phyloP scores from a whole-genome alignment of 805 yeast genomes.

The Candida maesae region DNA sequence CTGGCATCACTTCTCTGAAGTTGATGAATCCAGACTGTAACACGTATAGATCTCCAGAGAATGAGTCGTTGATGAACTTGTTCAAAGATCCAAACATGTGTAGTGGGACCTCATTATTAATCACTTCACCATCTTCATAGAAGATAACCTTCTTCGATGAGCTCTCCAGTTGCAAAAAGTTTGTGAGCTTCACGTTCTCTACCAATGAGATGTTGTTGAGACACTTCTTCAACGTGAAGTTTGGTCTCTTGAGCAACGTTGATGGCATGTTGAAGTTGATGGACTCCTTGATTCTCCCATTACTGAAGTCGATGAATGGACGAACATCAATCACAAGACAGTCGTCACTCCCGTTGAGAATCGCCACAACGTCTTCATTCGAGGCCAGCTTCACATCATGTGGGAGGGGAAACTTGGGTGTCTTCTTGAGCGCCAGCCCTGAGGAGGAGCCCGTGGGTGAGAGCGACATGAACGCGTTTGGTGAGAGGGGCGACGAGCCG shows the following conservation, averaged over 20 bases:
- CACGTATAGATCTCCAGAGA: constrained; percentile 40
- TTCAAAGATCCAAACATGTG: constrained; percentile 43
- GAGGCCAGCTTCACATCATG: constrained; percentile 9
- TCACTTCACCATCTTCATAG: constrained; percentile 22
- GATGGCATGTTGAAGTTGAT: constrained; percentile 84
- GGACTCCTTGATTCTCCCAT: constrained; percentile 53
- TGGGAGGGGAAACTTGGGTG: constrained; percentile 17
- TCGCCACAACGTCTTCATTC: constrained; percentile 10
- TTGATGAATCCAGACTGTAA: constrained; percentile 39
- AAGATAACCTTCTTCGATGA: constrained; percentile 16
- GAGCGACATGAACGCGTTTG: constrained; percentile 1
- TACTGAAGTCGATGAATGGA: constrained; percentile 71
- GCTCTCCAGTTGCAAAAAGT: constrained; percentile 28
- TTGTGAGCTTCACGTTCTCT: constrained; percentile 43
- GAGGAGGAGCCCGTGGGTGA: constrained; percentile 7
- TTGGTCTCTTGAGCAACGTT: constrained; percentile 74
- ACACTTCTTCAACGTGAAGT: constrained; percentile 62
- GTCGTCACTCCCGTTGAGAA: constrained; percentile 11
- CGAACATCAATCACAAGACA: constrained; percentile 70
- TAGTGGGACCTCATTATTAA: constrained; percentile 29
- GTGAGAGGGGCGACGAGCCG: constrained; percentile 8
- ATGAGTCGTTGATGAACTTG: constrained; percentile 41
- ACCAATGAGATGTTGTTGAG: constrained; percentile 53
- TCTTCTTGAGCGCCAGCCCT: constrained; percentile 11
- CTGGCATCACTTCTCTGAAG: constrained; percentile 31